A percentile compares a stretch with the other conserved stretches of the same genome.
Conservation (phyloP, 2,329 filamentous ascomycete species). For the Ploettnerulaceae sp. region DNA sequence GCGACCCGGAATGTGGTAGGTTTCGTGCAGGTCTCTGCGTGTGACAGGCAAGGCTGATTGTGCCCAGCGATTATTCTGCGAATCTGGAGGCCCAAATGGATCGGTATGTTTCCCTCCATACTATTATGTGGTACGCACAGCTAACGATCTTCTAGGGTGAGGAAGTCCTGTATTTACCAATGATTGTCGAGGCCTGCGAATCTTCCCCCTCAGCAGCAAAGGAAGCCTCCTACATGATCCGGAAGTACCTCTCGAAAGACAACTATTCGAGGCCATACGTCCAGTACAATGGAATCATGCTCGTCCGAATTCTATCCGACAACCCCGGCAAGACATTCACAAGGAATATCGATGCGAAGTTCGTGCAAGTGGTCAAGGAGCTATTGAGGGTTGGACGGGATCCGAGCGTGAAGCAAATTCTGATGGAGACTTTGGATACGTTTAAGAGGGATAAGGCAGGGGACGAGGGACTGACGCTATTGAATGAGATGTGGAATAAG, state of each 20-base stretch:
- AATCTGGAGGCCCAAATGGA: constrained; percentile 59
- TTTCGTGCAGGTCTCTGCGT: constrained; percentile 15
- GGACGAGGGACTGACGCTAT: constrained; percentile 66
- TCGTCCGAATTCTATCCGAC: constrained; percentile 84
- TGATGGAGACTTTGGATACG: constrained; percentile 79
- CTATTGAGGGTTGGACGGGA: constrained; percentile 68
- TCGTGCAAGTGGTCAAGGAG: constrained; percentile 69
- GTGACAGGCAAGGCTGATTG: constrained; percentile 7
- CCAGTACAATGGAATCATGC: constrained; percentile 96
- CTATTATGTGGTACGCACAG: neutral
- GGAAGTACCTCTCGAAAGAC: constrained; percentile 74
- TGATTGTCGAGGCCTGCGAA: constrained; percentile 92
- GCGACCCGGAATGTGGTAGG: constrained; percentile 63
- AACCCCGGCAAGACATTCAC: constrained; percentile 91
- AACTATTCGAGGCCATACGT: constrained; percentile 60
- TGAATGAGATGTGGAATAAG: constrained; percentile 84
- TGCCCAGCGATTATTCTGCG: constrained; percentile 71
- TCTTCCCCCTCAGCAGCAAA: constrained; percentile 82
- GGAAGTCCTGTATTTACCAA: constrained; percentile 86
- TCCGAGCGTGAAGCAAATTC: constrained; percentile 73
- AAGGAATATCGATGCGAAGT: constrained; percentile 82
- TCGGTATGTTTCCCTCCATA: constrained; percentile 40
- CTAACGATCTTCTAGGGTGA: constrained; percentile 53
- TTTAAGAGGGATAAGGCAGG: constrained; percentile 62
- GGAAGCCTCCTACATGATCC: constrained; percentile 74